Percentiles rank a stretch among this genome's conserved stretches.
Conservation (phyloP, 495 filamentous ascomycete species). For the Glonium stellatum region DNA sequence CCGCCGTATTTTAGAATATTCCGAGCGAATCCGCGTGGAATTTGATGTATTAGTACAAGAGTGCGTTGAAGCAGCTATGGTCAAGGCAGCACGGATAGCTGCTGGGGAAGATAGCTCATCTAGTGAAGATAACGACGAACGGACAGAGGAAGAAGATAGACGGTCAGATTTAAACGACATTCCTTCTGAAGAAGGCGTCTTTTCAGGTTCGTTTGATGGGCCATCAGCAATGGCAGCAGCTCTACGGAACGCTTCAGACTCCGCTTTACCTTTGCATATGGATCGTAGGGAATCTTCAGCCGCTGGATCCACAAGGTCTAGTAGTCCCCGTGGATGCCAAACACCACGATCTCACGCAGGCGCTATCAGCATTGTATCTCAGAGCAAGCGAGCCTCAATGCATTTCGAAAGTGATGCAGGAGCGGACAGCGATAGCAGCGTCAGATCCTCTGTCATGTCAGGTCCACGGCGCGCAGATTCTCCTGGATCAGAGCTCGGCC, state of each 20-base stretch:
- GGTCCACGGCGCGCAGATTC: conserved; percentile 72
- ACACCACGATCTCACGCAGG: conserved; percentile 84
- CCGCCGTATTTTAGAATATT: conserved; percentile 88
- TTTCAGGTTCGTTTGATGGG: conserved; percentile 49
- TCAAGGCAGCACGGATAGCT: conserved; percentile 81
- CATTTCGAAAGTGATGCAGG: conserved; percentile 70
- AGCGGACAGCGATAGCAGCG: conserved; percentile 79
- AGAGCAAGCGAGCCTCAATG: conserved; percentile 63
- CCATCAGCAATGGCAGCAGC: conserved; percentile 53
- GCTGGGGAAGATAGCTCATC: conserved; percentile 80
- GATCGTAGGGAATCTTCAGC: conserved; percentile 52
- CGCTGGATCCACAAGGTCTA: conserved; percentile 68
- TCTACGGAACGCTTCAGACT: conserved; percentile 43
- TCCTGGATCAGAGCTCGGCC: conserved; percentile 75
- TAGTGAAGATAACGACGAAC: conserved; percentile 30
- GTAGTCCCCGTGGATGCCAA: conserved; percentile 77
- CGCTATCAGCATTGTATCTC: conserved; percentile 53
- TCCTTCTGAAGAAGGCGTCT: conserved; percentile 42
- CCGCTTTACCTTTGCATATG: conserved; percentile 31
- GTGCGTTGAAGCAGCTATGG: conserved; percentile 86
- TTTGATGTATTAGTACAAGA: conserved; percentile 86
- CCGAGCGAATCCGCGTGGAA: conserved; percentile 89
- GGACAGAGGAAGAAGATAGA: conserved; percentile 36
- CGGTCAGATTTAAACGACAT: conserved; percentile 27
- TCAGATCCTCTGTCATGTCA: conserved; percentile 65